phyloP scores from a whole-genome alignment of 164 flowering plant genomes.

The Stephania japonica region DNA sequence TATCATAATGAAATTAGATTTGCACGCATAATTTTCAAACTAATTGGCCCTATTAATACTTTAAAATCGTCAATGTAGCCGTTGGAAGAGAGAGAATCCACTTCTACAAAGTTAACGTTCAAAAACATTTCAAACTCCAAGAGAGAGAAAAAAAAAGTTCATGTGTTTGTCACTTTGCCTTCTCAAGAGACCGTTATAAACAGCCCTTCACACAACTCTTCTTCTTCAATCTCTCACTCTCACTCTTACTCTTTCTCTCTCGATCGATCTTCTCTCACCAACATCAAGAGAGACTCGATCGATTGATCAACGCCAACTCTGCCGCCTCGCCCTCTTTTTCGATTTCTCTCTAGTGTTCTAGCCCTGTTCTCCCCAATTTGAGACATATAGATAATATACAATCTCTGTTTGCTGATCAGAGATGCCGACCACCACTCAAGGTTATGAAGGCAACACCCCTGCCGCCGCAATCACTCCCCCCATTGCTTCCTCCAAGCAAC shows the following conservation, averaged over 20 bases:
- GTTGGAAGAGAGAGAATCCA: constrained; percentile 10
- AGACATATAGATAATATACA: neutral
- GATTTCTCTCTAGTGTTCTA: neutral
- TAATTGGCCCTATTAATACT: neutral
- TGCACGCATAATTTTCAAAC: no score
- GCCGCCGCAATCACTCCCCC: constrained; percentile 13
- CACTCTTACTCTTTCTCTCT: neutral
- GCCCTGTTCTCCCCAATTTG: neutral
- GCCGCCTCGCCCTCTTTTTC: neutral
- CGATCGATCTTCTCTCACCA: neutral
- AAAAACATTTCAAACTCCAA: neutral
- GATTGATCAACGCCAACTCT: neutral
- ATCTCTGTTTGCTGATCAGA: neutral
- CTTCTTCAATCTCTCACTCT: neutral
- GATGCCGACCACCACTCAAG: constrained; percentile 12
- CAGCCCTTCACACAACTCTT: neutral
- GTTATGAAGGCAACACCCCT: constrained; percentile 8
- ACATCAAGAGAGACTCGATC: neutral
- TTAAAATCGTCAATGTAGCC: constrained; percentile 12
- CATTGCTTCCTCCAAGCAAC: constrained; percentile 13
- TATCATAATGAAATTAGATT: no score
- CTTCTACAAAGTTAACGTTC: constrained; percentile 11
- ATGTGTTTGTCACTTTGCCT: constrained; percentile 1
- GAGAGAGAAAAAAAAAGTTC: no score
- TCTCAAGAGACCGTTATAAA: neutral